Evolutionary conservation across 805 yeast species (phyloP), one percentile per base, ranked within the genome.

Genomic region (Spathaspora gorwiae): DNA sequence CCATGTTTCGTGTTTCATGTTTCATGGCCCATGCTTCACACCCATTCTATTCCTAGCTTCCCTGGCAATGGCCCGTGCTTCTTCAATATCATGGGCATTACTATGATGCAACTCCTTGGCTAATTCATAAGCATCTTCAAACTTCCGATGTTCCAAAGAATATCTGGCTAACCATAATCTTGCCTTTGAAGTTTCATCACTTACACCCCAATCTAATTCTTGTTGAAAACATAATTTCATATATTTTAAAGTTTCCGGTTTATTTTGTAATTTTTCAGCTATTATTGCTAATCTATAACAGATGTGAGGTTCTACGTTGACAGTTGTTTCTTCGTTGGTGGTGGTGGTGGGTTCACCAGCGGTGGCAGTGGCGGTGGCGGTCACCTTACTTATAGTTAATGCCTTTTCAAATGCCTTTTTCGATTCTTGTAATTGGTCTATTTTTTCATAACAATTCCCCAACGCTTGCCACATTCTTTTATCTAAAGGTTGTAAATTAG

Each of bases 391-490:
- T 14, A 80, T 76, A 26, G 68, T 61, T 31, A 87, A 65, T 0
- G 96, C 96, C 55, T 90, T 83, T 53, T 83, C 82, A 61, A 85
- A 90, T 12, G 94, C 83, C 57, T 83, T 85, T 26, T 90, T 76
- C 0, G 97, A 83, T 51, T 90, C 95, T 11, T 73, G 75, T 26
- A 68, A 65, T 48, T 87, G 84, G 24, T 79, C 80, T 33, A 90
- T 74, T 56, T 87, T 87, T 53, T 87, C 94, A 62, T 82, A 90
- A 63, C 97, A 89, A 54, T 84, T 83, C 0, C 90, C 98, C 37
- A 92, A 74, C 0, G 98, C 97, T 53, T 83, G 87, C 99, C 99
- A 94, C 88, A 92, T 90, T 53, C 99, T 72, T 55, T 85, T 83
- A 59, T 94, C 99, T 38, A 81, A 65, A 1, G 97, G 97, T 56